Percentiles rank a stretch among this genome's conserved stretches.
Conservation (phyloP, 2,329 filamentous ascomycete genomes). For the Colletotrichum destructivum region DNA sequence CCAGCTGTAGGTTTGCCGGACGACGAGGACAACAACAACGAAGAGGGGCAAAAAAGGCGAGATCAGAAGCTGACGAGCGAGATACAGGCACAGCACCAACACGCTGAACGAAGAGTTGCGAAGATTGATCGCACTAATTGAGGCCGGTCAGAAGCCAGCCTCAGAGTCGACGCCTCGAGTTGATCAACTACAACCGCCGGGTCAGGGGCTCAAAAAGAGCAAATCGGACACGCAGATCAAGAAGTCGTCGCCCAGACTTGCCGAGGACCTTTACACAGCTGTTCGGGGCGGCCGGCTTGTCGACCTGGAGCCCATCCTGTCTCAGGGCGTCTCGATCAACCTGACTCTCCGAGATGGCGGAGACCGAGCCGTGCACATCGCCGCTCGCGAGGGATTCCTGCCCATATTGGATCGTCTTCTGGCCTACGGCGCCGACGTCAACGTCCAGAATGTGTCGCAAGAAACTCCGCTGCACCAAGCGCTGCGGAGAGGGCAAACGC, state of each 20-base stretch:
- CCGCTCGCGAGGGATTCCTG: constrained; percentile 18
- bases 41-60: background rate
- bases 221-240: constrained; percentile 27
- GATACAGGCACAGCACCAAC: constrained; percentile 4
- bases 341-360: background rate
- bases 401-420: constrained; percentile 20
- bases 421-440: constrained; percentile 20
- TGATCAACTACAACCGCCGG: constrained; percentile 14
- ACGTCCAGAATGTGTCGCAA: background rate
- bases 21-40: background rate
- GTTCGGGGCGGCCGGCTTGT: constrained; percentile 11
- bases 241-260: background rate
- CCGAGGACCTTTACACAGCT: background rate
- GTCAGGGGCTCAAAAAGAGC: constrained; percentile 11
- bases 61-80: background rate
- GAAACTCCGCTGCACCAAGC: constrained; percentile 20
- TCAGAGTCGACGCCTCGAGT: constrained; percentile 2
- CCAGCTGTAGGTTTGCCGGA: constrained; percentile 8
- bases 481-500: background rate
- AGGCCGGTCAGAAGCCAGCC: background rate
- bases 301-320: constrained; percentile 9
- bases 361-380: constrained; percentile 19
- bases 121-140: background rate
- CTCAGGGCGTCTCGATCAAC: constrained; percentile 6
- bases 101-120: background rate